Percentiles rank a stretch among this genome's conserved stretches.
These are phyloP conservation scores for Acrodontium crateriforme DNA, from an alignment of 2,329 filamentous ascomycete genomes.

Conservation along the genomic window DNA sequence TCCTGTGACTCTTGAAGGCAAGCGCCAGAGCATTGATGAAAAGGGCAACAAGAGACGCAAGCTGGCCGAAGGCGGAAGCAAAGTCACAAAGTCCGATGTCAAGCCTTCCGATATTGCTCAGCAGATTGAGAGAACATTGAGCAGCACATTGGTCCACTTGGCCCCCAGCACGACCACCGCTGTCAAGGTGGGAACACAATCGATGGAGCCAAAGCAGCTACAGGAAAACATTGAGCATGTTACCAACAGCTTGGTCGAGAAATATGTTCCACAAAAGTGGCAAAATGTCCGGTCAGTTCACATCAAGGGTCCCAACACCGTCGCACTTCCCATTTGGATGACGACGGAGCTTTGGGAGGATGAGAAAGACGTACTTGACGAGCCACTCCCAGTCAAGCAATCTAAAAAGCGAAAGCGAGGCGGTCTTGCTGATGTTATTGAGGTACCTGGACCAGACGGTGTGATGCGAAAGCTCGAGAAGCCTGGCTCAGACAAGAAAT, in stretches of 20 bases:
- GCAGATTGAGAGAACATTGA: slow-evolving; percentile 67
- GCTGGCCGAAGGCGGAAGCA: slow-evolving; percentile 24
- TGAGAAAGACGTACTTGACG: slow-evolving; percentile 54
- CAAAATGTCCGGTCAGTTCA: slow-evolving; percentile 71
- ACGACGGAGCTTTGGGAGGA: slow-evolving; percentile 85
- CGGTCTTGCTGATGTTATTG: slow-evolving; percentile 13
- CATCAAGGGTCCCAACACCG: slow-evolving; percentile 80
- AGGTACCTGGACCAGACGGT: slow-evolving; percentile 20
- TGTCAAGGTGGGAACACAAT: slow-evolving; percentile 63
- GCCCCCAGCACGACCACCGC: slow-evolving; percentile 66
- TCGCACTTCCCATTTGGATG: slow-evolving; percentile 85
- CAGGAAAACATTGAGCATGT: slow-evolving; percentile 69
- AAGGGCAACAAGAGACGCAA: slow-evolving; percentile 37
- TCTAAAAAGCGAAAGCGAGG: slow-evolving; percentile 21
- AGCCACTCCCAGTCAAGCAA: slow-evolving; percentile 21
- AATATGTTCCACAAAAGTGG: slow-evolving; percentile 77
- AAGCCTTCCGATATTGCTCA: slow-evolving; percentile 55
- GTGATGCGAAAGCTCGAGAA: slow-evolving; percentile 20
- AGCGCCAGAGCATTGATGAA: slow-evolving; percentile 32
- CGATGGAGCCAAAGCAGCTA: slow-evolving; percentile 61
- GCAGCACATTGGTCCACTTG: slow-evolving; percentile 67
- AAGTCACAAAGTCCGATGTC: slow-evolving; percentile 33
- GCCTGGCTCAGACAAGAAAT: slow-evolving; percentile 15
- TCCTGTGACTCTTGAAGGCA: slow-evolving; percentile 58
- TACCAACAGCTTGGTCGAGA: slow-evolving; percentile 54